Evolutionary conservation across 177 flowering plant species (phyloP).

Genomic region (Vitis hybrid): DNA sequence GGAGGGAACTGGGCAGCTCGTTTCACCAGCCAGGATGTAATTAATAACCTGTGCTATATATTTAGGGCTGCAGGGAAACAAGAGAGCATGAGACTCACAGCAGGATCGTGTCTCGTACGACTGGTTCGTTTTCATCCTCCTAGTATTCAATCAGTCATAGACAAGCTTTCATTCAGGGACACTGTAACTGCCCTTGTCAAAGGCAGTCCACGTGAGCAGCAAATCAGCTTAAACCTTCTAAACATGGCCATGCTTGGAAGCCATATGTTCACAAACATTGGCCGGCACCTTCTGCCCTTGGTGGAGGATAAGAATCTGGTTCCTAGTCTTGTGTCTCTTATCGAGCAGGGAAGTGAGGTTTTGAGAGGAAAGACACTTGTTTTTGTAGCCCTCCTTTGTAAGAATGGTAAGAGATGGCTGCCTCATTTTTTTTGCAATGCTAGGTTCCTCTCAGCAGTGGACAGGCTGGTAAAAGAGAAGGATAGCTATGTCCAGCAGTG

Average conservation of each 20-base stretch:
- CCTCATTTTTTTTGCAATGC: constrained; percentile 81
- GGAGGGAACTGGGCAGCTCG: constrained; percentile 90
- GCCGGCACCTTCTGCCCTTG: constrained; percentile 58
- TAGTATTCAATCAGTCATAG: constrained; percentile 66
- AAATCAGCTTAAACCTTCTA: constrained; percentile 84
- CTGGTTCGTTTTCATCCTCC: constrained; percentile 78
- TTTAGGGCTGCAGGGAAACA: constrained; percentile 81
- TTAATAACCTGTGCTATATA: constrained; percentile 79
- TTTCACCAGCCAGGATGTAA: constrained; percentile 84
- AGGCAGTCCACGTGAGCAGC: constrained; percentile 88
- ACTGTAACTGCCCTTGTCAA: constrained; percentile 65
- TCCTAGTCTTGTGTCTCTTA: constrained; percentile 68
- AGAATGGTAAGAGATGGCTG: constrained; percentile 72
- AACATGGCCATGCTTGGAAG: constrained; percentile 80
- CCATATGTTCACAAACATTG: constrained; percentile 68
- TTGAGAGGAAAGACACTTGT: constrained; percentile 82
- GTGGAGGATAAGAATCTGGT: constrained; percentile 81
- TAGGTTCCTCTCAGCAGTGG: constrained; percentile 70
- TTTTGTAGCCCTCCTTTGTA: constrained; percentile 82
- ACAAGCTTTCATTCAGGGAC: constrained; percentile 81
- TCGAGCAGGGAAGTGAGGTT: constrained; percentile 89
- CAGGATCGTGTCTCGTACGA: constrained; percentile 97
- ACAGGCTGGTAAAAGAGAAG: constrained; percentile 85
- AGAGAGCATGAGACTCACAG: constrained; percentile 86
- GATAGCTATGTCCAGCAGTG: constrained; percentile 69